Conservation (phyloP, 2,329 filamentous ascomycete genomes). For the Neopestalotiopsis rosae region DNA sequence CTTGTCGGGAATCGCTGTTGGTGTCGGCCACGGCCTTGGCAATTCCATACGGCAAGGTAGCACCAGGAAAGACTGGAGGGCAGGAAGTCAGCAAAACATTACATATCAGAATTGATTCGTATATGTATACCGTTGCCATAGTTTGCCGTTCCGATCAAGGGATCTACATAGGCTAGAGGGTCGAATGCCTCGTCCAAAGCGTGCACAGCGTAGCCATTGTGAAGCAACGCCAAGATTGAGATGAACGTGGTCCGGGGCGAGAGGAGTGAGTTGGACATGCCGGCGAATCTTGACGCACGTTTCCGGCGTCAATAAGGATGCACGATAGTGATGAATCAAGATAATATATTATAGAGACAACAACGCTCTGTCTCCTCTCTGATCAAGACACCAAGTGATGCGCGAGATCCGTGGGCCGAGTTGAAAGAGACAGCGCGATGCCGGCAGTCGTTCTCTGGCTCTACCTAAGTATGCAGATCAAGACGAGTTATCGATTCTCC, state of each 20-base stretch:
- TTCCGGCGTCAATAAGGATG: too few species aligned
- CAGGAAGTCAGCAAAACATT: neutral
- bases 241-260: neutral
- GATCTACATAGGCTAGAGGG: constrained; percentile 52
- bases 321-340: neutral
- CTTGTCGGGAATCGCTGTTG: constrained; percentile 57
- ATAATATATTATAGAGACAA: neutral
- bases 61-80: constrained; percentile 47
- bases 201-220: constrained; percentile 17
- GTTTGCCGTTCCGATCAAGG: constrained; percentile 58
- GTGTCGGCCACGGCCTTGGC: constrained; percentile 64
- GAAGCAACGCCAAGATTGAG: constrained; percentile 22
- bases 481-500: too few species aligned
- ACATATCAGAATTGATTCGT: too few species aligned
- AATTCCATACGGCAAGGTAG: constrained; percentile 46
- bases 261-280: neutral
- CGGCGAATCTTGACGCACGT: neutral
- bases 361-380: neutral
- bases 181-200: constrained; percentile 30
- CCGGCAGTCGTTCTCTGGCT: neutral
- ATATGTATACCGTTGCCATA: constrained; percentile 40
- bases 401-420: too few species aligned
- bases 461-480: neutral
- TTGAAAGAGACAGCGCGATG: neutral
- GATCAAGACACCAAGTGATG: too few species aligned